Evolutionary conservation across 345 rosid species (phyloP), one percentile per base, ranked within the genome.

Genomic region (Acer negundo): DNA sequence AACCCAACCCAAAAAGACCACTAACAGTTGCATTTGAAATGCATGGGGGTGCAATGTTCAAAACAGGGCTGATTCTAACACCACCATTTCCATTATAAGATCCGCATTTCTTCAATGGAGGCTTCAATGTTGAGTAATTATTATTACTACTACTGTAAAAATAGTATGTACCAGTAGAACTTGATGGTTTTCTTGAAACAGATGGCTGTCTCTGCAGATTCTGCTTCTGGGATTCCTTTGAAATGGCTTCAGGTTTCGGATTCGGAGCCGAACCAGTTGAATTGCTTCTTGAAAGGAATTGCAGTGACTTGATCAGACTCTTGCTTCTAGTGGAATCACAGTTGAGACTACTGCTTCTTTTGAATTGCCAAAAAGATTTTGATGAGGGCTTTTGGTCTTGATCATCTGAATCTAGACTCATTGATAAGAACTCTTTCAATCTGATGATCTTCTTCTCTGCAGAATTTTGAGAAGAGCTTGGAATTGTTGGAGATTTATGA

Each of bases 261-360:
- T 82, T 88, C 51, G 84, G 92, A 56, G 87, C 86, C 8, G 96
- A 92, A 62, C 97, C 96, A n/a, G 98, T 95, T 42, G 98, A 95
- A 77, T 93, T 85, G 81, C 97, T 95, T 58, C 98, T 80, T 19
- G 97, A 82, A 35, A 93, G 92, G 77, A 95, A 91, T 56, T 88
- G 90, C 13, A 93, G 72, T 2, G 97, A 88, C 16, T 90, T 85
- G 72, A 95, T 89, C 31, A 93, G 80, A 26, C 92, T 80, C 74
- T 82, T 89, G 78, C 90, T 80, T 84, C 88, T 69, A 35, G 76
- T 70, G 40, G 86, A 83, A 8, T 91, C 97, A 64, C 90, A 88
- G 78, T 93, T 91, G 31, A 91, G 87, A 76, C 98, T 95, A 73
- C 82, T 87, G 87, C 97, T 93, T 85, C 97, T 88, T 80, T 88